phyloP scores from a whole-genome alignment of 2,329 filamentous ascomycete genomes.

The Colletotrichum musicola region DNA sequence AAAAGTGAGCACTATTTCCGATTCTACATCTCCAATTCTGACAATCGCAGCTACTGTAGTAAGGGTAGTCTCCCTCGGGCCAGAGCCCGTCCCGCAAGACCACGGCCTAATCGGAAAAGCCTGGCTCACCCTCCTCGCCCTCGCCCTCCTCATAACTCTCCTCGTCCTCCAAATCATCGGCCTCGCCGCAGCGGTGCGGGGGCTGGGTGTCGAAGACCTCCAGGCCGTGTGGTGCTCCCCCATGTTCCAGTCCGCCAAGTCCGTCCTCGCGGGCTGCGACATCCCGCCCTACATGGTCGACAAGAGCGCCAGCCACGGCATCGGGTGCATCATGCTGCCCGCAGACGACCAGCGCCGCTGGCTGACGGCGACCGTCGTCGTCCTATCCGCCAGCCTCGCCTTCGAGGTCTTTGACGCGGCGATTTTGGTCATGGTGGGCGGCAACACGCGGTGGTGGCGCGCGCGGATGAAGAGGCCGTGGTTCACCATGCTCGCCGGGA shows the following conservation, averaged over 20 bases:
- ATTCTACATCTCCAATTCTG: not conserved
- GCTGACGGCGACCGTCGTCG: constrained; percentile 35
- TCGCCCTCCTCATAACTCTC: constrained; percentile 26
- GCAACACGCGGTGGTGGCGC: constrained; percentile 21
- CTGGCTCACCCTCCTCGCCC: constrained; percentile 29
- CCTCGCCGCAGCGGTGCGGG: constrained; percentile 25
- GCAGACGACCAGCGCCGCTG: constrained; percentile 34
- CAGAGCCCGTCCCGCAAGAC: constrained; percentile 19
- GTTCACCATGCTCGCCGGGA: constrained; percentile 38
- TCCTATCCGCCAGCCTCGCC: constrained; percentile 28
- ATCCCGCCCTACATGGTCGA: constrained; percentile 8
- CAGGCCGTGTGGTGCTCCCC: constrained; percentile 38
- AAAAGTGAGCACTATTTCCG: not conserved
- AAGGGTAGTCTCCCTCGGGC: constrained; percentile 12
- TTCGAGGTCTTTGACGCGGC: constrained; percentile 28
- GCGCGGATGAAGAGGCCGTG: constrained; percentile 36
- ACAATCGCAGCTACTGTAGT: not conserved
- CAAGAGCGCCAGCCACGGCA: constrained; percentile 26
- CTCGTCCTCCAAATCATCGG: constrained; percentile 36
- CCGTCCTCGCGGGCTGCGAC: constrained; percentile 30
- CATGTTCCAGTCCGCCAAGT: constrained; percentile 32
- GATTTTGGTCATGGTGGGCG: constrained; percentile 29
- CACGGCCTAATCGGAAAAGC: constrained; percentile 33
- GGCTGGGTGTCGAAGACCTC: constrained; percentile 5
- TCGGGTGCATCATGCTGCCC: constrained; percentile 36